phyloP scores from a whole-genome alignment of 163 green algal genomes.

The Volvox carteri region DNA sequence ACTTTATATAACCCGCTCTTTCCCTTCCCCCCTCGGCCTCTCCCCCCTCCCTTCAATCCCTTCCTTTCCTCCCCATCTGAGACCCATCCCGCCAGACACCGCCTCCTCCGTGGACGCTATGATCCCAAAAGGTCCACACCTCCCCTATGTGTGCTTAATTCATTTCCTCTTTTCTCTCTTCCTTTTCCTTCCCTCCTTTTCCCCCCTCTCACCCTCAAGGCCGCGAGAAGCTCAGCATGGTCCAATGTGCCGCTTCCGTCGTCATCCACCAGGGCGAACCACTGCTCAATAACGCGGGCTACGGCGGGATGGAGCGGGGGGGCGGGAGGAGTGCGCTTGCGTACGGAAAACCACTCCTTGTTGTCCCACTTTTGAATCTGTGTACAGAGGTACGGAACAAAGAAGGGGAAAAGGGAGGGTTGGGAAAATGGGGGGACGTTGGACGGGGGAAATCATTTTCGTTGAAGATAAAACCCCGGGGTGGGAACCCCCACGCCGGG shows the following conservation, averaged over 20 bases:
- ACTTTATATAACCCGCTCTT: background rate
- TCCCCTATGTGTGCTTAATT: too few relatives aligned
- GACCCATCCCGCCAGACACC: too few relatives aligned
- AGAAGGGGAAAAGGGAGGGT: background rate
- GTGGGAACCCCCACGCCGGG: too few relatives aligned
- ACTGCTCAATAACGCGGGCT: conserved; percentile 53
- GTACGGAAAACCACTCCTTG: conserved; percentile 42
- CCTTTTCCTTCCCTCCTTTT: background rate
- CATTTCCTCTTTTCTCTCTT: background rate
- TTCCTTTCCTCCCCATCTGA: background rate
- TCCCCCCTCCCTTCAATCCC: background rate
- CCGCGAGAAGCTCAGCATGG: conserved; percentile 45
- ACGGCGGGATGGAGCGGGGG: conserved; percentile 53
- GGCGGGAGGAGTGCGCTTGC: conserved; percentile 33
- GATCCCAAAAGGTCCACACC: too few relatives aligned
- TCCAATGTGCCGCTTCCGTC: conserved; percentile 58
- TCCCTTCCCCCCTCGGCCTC: background rate
- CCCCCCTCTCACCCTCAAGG: conserved; percentile 2
- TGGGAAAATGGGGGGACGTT: too few relatives aligned
- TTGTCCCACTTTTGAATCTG: conserved; percentile 58
- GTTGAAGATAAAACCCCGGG: too few relatives aligned
- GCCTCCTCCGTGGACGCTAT: too few relatives aligned
- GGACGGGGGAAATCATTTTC: background rate
- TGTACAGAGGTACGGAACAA: background rate
- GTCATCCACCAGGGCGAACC: conserved; percentile 60